A percentile compares a stretch with the other conserved stretches of the same genome.
Conservation (phyloP, 2,329 filamentous ascomycete genomes). For the Ophiostoma populinum region DNA sequence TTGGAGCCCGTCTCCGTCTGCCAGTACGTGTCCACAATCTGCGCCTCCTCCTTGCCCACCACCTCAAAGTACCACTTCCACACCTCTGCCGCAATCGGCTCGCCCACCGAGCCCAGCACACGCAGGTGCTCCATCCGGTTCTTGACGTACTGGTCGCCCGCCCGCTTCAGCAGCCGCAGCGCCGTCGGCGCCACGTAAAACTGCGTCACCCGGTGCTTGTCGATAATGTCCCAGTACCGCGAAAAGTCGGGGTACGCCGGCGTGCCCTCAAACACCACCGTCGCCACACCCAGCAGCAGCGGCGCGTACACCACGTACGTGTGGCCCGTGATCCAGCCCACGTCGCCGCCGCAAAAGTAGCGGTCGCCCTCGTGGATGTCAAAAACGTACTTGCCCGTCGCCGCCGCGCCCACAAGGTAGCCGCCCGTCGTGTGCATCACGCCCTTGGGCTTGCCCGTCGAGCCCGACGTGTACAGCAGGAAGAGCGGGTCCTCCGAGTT, state of each 20-base stretch:
- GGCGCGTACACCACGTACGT: constrained; percentile 97
- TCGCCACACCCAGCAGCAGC: constrained; percentile 78
- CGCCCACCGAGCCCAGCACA: constrained; percentile 85
- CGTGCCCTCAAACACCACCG: constrained; percentile 94
- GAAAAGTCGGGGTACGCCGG: constrained; percentile 96
- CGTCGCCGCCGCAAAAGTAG: constrained; percentile 96
- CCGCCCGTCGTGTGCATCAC: constrained; percentile 95
- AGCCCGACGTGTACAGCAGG: constrained; percentile 93
- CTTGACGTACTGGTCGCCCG: constrained; percentile 82
- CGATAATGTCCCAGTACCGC: constrained; percentile 96
- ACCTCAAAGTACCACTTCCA: constrained; percentile 99
- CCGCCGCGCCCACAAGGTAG: constrained; percentile 83
- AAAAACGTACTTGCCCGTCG: constrained; percentile 96
- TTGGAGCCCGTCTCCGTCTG: constrained; percentile 97
- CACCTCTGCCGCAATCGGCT: constrained; percentile 92
- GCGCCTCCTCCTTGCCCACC: constrained; percentile 83
- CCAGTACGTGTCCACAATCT: constrained; percentile 98
- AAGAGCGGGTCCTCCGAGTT: constrained; percentile 92
- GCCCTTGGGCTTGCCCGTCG: constrained; percentile 96
- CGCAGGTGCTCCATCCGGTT: constrained; percentile 77
- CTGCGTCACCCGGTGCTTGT: constrained; percentile 86
- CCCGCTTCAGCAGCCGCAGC: constrained; percentile 81
- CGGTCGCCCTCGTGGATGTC: constrained; percentile 88
- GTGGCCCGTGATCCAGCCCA: constrained; percentile 98
- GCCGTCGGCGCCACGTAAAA: constrained; percentile 98